Base-by-base conservation (phyloP, 2,329 filamentous ascomycete species). In the Nigrospora oryzae region DNA sequence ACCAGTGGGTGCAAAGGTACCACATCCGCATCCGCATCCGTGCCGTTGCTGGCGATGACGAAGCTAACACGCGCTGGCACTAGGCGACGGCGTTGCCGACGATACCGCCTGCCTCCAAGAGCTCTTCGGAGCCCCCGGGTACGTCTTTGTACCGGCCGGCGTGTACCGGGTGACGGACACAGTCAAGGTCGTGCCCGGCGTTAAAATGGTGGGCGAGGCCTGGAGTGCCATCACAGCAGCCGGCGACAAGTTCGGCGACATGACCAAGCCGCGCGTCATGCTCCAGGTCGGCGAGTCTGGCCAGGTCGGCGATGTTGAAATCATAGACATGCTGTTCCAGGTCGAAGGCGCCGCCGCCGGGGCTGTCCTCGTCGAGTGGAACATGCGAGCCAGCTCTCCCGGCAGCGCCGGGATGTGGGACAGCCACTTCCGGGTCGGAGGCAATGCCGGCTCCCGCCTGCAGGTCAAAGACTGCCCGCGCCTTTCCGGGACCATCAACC, bases 361-460 rank as follows among this genome's bases (percentile, higher is more conserved):
- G 44, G 81, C 79, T 5, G 79, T 87, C 48, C 67, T 88, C 51
- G 73, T 89, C 56, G 73, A 89, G 57, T 89, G 83, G 83, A 88
- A 88, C 58, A 66, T 87, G 31, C 69, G 69, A 14, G 73, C 70
- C n/a, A 55, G 63, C 50, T 62, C 46, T 44, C 71, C 73, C 51
- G n/a, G n/a, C n/a, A n/a, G n/a, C n/a, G n/a, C 14, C 14, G 32
- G 32, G 10, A 10, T 34, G 32, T 34, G 32, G 32, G 32, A 34
- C 32, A 14, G 10, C 32, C 32, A 34, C 32, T 34, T 34, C 32
- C 32, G 32, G n/a, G n/a, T n/a, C n/a, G n/a, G n/a, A n/a, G n/a
- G n/a, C n/a, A n/a, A n/a, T n/a, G n/a, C n/a, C n/a, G n/a, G n/a
- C n/a, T n/a, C n/a, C n/a, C n/a, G n/a, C n/a, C n/a, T n/a, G n/a